Evolutionary conservation across 2,329 filamentous ascomycete genomes (phyloP).

Genomic region (Chrysosporium queenslandicum): DNA sequence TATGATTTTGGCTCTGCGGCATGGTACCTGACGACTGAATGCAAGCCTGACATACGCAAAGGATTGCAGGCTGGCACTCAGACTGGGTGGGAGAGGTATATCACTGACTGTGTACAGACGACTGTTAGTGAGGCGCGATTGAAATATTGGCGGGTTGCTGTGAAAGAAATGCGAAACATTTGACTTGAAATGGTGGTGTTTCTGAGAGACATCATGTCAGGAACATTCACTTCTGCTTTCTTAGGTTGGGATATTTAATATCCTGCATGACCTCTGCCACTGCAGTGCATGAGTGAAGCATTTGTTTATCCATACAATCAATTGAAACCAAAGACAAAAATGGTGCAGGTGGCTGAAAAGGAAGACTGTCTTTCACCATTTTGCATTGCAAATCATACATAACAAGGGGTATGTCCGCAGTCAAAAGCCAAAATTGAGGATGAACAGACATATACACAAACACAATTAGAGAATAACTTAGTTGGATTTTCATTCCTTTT

Average conservation of each 20-base stretch:
- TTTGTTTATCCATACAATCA: too few relatives aligned
- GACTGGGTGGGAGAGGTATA: slow-evolving; percentile 45
- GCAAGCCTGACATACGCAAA: slow-evolving; percentile 35
- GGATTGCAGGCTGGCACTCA: slow-evolving; percentile 40
- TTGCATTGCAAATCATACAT: neutral
- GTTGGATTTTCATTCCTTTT: neutral
- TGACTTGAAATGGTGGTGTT: neutral
- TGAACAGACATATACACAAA: neutral
- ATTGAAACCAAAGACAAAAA: too few relatives aligned
- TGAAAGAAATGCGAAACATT: slow-evolving; percentile 27
- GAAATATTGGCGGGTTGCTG: slow-evolving; percentile 43
- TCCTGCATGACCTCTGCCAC: too few relatives aligned
- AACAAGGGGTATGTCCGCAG: neutral
- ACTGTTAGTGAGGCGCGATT: slow-evolving; percentile 39
- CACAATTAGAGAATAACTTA: neutral
- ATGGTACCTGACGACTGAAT: slow-evolving; percentile 53
- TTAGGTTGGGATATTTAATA: too few relatives aligned
- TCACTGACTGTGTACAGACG: slow-evolving; percentile 46
- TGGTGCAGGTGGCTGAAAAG: too few relatives aligned
- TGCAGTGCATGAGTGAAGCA: too few relatives aligned
- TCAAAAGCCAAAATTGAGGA: neutral
- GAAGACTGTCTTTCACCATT: neutral
- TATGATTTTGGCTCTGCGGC: slow-evolving; percentile 50
- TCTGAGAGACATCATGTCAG: too few relatives aligned
- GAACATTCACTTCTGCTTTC: too few relatives aligned